Conservation (phyloP, 139 green algal genomes). For the Chlorella sp. region DNA sequence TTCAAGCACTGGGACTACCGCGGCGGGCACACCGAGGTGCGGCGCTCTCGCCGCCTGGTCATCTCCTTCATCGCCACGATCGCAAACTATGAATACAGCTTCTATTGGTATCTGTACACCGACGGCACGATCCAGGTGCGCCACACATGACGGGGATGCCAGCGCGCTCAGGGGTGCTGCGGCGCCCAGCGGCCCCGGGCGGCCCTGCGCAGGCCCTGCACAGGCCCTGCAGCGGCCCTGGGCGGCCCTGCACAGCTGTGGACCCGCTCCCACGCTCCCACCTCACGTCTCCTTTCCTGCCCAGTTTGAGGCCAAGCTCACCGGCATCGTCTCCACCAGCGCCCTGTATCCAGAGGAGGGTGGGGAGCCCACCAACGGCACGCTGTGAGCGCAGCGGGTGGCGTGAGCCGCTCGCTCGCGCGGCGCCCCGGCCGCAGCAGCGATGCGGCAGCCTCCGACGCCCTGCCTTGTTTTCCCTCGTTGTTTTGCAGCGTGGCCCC, state of each 20-base stretch:
- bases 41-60: slow-evolving; percentile 72
- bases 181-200: no score
- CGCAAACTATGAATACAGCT: slow-evolving; percentile 83
- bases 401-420: no score
- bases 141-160: neutral
- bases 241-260: no score
- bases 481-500: slow-evolving; percentile 70
- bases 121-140: slow-evolving; percentile 75
- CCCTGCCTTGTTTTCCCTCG: no score
- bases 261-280: no score
- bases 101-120: slow-evolving; percentile 42
- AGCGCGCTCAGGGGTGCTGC: no score
- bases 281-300: no score
- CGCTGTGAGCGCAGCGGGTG: no score
- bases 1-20: slow-evolving; percentile 74
- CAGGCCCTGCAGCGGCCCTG: no score
- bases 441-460: slow-evolving; percentile 69
- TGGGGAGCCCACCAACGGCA: slow-evolving; percentile 53
- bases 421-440: no score
- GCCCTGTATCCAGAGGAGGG: slow-evolving; percentile 34
- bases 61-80: slow-evolving; percentile 77
- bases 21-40: slow-evolving; percentile 39
- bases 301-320: slow-evolving; percentile 88
- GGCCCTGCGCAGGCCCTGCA: no score
- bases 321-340: slow-evolving; percentile 74